A percentile compares a stretch with the other conserved stretches of the same genome.
phyloP scores from a whole-genome alignment of 352 stramenopile genomes.

The Globisporangium rhizosaccharum region DNA sequence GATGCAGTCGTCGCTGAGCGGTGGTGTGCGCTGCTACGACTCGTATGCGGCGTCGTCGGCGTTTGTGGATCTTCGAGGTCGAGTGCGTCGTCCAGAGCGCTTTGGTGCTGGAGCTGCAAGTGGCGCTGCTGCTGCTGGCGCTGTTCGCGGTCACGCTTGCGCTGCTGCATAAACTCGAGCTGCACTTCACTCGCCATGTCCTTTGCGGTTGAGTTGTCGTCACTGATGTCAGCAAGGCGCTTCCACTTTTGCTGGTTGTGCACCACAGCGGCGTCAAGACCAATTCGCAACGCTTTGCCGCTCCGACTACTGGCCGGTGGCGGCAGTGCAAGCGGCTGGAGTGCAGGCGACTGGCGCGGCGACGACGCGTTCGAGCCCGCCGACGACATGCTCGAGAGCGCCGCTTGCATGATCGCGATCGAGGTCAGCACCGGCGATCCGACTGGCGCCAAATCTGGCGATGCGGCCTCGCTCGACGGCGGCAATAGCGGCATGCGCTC shows the following conservation, averaged over 20 bases:
- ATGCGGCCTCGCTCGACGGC: not conserved
- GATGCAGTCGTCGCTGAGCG: not conserved
- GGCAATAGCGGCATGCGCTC: not conserved
- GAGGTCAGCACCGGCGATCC: not conserved
- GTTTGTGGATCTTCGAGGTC: not conserved
- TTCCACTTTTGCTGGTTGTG: conserved; percentile 86
- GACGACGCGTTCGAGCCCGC: conserved; percentile 10
- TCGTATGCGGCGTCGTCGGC: not conserved
- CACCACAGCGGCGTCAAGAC: conserved; percentile 56
- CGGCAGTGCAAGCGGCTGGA: not conserved
- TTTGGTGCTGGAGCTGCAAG: conserved; percentile 10
- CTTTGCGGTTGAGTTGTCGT: conserved; percentile 77
- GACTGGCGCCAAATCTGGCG: not conserved
- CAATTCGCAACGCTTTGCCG: conserved; percentile 32
- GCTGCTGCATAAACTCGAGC: conserved; percentile 58
- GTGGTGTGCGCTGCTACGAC: not conserved
- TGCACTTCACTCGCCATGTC: conserved; percentile 81
- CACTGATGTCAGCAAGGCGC: conserved; percentile 62
- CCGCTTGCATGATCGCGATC: conserved; percentile 5
- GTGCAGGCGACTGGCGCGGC: not conserved
- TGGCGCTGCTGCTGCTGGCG: conserved; percentile 36
- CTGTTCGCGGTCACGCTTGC: conserved; percentile 17
- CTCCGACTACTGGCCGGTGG: not conserved
- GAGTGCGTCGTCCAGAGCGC: not conserved
- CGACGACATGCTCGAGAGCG: conserved; percentile 9